phyloP scores from a whole-genome alignment of 495 filamentous ascomycete genomes.

The Neurospora sp. region DNA sequence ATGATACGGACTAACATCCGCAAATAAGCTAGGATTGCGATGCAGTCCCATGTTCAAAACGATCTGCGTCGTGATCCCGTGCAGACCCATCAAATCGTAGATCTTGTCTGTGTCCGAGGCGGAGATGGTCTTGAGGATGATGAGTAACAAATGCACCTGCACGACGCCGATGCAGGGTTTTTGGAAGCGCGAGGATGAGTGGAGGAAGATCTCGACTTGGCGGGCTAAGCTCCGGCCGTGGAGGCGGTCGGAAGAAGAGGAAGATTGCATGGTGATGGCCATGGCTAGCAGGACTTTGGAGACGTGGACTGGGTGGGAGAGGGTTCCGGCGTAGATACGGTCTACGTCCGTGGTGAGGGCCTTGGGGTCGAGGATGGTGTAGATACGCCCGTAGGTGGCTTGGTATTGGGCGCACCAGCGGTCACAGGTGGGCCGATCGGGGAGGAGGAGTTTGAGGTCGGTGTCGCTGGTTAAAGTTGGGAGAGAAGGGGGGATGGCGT shows the following conservation, averaged over 20 bases:
- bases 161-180: slow-evolving; percentile 15
- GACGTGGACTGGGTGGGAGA: slow-evolving; percentile 7
- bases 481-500: background rate
- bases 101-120: slow-evolving; percentile 16
- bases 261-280: slow-evolving; percentile 13
- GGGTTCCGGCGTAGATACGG: slow-evolving; percentile 2
- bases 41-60: slow-evolving; percentile 13
- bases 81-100: slow-evolving; percentile 9
- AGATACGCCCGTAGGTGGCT: slow-evolving; percentile 10
- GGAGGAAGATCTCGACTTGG: slow-evolving; percentile 11
- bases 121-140: slow-evolving; percentile 11
- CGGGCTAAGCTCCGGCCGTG: slow-evolving; percentile 7
- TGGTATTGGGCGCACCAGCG: slow-evolving; percentile 7
- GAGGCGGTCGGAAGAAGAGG: slow-evolving; percentile 4
- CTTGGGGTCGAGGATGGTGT: slow-evolving; percentile 9
- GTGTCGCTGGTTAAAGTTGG: background rate
- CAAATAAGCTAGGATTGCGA: slow-evolving; percentile 9
- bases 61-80: slow-evolving; percentile 12
- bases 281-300: slow-evolving; percentile 7
- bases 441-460: slow-evolving; percentile 4
- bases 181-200: slow-evolving; percentile 7
- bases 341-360: slow-evolving; percentile 5
- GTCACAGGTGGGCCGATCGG: slow-evolving; percentile 8
- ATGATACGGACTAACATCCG: slow-evolving; percentile 8
- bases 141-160: slow-evolving; percentile 10